Evolutionary conservation across 2,329 filamentous ascomycete species (phyloP).

Genomic region (Nothopassalora personata): DNA sequence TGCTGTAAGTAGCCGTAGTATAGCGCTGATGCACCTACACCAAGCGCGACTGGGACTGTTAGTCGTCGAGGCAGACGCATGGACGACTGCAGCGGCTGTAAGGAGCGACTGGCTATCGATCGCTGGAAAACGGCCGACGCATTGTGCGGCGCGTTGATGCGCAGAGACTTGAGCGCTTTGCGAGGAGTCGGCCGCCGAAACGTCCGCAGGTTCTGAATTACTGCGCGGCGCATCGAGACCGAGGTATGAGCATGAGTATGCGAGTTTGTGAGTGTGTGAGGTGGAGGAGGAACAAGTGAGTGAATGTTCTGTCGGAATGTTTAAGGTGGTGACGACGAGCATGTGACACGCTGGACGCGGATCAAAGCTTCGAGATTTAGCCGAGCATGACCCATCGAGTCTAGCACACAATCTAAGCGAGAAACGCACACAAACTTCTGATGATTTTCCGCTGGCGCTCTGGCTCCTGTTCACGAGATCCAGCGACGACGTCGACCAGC

Average conservation of each 20-base stretch:
- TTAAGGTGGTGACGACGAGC: neutral
- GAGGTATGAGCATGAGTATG: constrained; percentile 1
- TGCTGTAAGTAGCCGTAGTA: constrained; percentile 62
- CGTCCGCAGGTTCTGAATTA: constrained; percentile 62
- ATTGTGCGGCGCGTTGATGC: constrained; percentile 37
- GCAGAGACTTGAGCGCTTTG: constrained; percentile 49
- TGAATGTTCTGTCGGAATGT: constrained; percentile 1
- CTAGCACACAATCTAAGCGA: neutral
- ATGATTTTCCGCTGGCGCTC: neutral
- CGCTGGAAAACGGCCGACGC: constrained; percentile 40
- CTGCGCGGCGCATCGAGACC: constrained; percentile 66
- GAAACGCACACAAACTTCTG: neutral
- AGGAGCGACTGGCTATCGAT: constrained; percentile 37
- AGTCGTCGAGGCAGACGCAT: constrained; percentile 67
- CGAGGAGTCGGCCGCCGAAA: constrained; percentile 61
- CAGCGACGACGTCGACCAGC: constrained; percentile 11
- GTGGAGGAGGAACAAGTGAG: neutral
- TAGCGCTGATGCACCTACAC: constrained; percentile 63
- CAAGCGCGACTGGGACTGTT: constrained; percentile 61
- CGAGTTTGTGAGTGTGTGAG: constrained; percentile 3
- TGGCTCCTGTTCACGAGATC: neutral
- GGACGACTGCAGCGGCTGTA: constrained; percentile 55
- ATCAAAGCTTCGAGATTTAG: neutral
- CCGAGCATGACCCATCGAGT: neutral
- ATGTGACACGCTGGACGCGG: neutral